These are phyloP conservation scores for Euclidium syriacum DNA, from an alignment of 345 rosid genomes.

Conservation along the genomic window DNA sequence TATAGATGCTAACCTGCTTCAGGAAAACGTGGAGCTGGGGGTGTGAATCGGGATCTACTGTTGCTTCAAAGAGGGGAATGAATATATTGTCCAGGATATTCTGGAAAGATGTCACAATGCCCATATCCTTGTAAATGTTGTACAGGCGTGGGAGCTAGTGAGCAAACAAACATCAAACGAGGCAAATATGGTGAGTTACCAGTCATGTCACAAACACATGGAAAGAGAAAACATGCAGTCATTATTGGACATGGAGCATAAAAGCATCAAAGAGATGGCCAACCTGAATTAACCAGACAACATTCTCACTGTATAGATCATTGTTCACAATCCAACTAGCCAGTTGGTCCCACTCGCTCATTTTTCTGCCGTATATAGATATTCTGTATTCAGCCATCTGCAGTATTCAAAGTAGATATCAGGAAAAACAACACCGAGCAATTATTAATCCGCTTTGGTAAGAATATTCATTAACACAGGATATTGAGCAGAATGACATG, in stretches of 20 bases:
- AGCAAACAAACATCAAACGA: not conserved
- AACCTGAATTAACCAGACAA: constrained; percentile 99
- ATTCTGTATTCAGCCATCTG: constrained; percentile 99
- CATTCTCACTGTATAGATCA: constrained; percentile 91
- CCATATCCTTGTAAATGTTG: constrained; percentile 98
- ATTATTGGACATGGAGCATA: not conserved
- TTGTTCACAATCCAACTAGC: constrained; percentile 99
- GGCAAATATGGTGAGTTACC: constrained; percentile 1
- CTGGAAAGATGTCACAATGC: constrained; percentile 98
- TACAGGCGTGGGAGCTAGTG: constrained; percentile 92
- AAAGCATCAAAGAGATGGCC: not conserved
- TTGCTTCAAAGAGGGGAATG: constrained; percentile 95
- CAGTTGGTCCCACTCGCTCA: constrained; percentile 98
- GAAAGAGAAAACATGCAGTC: not conserved
- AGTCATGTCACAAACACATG: not conserved
- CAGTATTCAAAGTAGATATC: constrained; percentile 22
- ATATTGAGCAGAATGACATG: not conserved
- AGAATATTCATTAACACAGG: not conserved
- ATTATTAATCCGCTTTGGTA: not conserved
- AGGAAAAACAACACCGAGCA: not conserved
- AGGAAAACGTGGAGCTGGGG: constrained; percentile 97
- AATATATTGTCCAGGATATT: constrained; percentile 97
- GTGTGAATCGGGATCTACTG: constrained; percentile 97
- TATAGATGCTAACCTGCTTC: constrained; percentile 62
- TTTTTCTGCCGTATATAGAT: constrained; percentile 97